Base-by-base conservation (phyloP, 768 basidiomycete genomes). In the Postia placenta region DNA sequence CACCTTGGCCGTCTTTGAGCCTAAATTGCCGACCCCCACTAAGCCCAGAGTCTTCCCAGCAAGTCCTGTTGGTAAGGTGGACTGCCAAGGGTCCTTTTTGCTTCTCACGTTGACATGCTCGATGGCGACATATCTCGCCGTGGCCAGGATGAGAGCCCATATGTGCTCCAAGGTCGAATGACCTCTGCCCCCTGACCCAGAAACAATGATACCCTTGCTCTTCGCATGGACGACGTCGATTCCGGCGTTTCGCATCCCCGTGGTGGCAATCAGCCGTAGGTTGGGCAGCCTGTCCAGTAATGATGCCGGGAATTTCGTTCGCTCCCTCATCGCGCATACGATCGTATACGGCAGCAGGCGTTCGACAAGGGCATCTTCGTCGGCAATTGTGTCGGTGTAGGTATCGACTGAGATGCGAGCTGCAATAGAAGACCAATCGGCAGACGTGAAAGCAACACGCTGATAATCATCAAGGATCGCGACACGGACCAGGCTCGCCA, bases 381-480 rank as follows among this genome's bases (percentile, higher is more conserved):
- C 73, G n/a, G 61, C 59, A 36, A 82, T 60, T 1, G 80, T 79
- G 44, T 80, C 74, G 2, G 65, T 64, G 63, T 72, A 81, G 39
- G 76, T 70, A 46, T 79, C 74, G 38, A 78, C 64, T 5, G 54
- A 42, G 19, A 68, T 60, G 45, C 58, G 67, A 41, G 64, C 64
- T 25, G 68, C 51, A 35, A 82, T 49, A 23, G 66, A 39, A 15
- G 75, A 69, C 81, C 80, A 83, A 58, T 83, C 78, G 36, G 76
- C 76, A 45, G 61, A 66, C 2, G 63, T 70, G n/a, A 77, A 63
- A 11, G 78, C 75, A 20, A 76, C 74, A 17, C 66, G 59, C 54
- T 80, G 77, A 58, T 82, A 83, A 61, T 83, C 81, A 58, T 85
- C 81, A 19, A 83, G 72, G 52, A 85, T 76, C 4, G 76, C 76